Evolutionary conservation across 768 basidiomycete species (phyloP), one percentile per base, ranked within the genome.

Genomic region (Kwoniella pini): DNA sequence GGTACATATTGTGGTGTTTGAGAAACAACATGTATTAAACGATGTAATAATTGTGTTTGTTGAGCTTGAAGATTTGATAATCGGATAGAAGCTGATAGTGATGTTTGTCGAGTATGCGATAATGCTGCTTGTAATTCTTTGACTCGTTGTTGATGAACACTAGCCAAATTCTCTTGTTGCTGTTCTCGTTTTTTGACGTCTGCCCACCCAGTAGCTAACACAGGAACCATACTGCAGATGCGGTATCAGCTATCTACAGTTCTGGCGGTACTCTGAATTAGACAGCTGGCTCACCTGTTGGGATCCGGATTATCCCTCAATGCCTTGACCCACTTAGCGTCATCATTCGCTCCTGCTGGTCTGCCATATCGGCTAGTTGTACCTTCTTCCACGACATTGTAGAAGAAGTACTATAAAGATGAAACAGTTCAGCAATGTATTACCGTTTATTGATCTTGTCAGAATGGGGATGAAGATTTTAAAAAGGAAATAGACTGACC

Each of bases 301-400:
- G 75, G 77, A 57, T 78, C 75, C 4, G 77, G 77, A 48, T 78
- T 78, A 52, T 75, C 75, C 36, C 77, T 52, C 48, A 68, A 33
- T 3, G 77, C 75, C 44, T 69, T 73, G 30, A 54, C 65, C 77
- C 77, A 78, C 28, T 71, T 70, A 4, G 65, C 69, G 22, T 78
- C 75, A 64, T 78, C 77, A 21, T 31, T 71, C 30, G 73, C 77
- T 5, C 57, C 68, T 12, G 60, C 52, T 12, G 77, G 77, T 52
- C 77, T 57, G 11, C 68, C 75, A 62, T 78, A 78, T 24, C 69
- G 65, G 17, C 62, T 57, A 4, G 72, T 60, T 24, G 74, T 71
- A 11, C 72, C 72, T 19, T 74, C 61, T 19, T 72, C 75, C 4
- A 78, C 77, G 5, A 75, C 68, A 51, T 76, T 78, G 54, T 74